Conservation (phyloP, 345 rosid species). For the Arabidopsis thaliana region DNA sequence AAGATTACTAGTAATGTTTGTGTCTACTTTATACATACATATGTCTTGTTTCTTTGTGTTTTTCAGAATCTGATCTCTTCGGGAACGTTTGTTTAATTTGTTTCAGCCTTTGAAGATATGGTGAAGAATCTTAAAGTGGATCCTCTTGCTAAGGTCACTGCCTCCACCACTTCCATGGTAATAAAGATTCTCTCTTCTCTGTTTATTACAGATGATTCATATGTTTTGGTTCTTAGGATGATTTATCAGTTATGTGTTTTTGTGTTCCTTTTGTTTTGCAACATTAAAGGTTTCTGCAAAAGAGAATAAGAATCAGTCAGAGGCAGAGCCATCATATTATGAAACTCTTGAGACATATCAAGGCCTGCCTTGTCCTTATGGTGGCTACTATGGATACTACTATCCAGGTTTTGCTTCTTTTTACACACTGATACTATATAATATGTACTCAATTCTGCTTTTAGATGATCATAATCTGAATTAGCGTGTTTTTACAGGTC, state of each 20-base stretch:
- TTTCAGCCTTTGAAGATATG: slow-evolving; percentile 47
- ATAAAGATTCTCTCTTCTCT: slow-evolving; percentile 15
- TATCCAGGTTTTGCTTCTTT: slow-evolving; percentile 50
- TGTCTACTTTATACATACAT: not conserved
- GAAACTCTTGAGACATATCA: slow-evolving; percentile 48
- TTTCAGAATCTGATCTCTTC: slow-evolving; percentile 17
- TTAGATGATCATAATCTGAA: slow-evolving; percentile 30
- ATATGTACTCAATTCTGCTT: slow-evolving; percentile 9
- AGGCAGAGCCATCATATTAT: slow-evolving; percentile 47
- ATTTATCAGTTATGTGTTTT: not conserved
- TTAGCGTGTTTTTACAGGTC: slow-evolving; percentile 40
- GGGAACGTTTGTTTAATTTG: slow-evolving; percentile 3
- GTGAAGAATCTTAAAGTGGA: slow-evolving; percentile 50
- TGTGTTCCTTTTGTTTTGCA: slow-evolving; percentile 3
- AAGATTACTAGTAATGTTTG: not conserved
- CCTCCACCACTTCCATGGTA: slow-evolving; percentile 48
- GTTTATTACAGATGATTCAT: not conserved
- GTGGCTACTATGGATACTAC: slow-evolving; percentile 50
- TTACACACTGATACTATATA: not conserved
- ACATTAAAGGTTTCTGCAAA: slow-evolving; percentile 43
- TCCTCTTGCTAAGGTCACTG: slow-evolving; percentile 41
- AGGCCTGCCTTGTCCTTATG: slow-evolving; percentile 46
- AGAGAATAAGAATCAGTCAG: slow-evolving; percentile 44
- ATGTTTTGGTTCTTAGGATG: not conserved
- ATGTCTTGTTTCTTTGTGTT: slow-evolving; percentile 1